These are phyloP conservation scores for Jamesozyma hellenica DNA, from an alignment of 805 yeast genomes.

Conservation along the genomic window DNA sequence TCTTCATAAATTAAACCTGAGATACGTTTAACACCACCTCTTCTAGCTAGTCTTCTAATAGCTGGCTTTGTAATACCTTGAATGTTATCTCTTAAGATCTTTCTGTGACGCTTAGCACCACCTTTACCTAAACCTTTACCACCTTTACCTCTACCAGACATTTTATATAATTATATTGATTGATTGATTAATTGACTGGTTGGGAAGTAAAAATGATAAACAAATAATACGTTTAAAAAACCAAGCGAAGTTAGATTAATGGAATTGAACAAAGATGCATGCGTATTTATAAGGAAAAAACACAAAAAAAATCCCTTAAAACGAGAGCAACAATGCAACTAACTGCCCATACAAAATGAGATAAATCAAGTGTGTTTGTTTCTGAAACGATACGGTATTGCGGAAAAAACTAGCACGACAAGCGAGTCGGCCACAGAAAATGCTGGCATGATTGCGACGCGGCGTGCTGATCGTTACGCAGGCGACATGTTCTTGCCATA, in stretches of 20 bases:
- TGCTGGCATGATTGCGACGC: conserved; percentile 1
- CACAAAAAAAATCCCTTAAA: too few species aligned
- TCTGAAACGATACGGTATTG: not conserved
- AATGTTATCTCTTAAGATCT: conserved; percentile 97
- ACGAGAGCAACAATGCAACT: not conserved
- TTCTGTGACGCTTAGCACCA: conserved; percentile 99
- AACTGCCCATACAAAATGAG: not conserved
- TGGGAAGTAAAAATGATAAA: not conserved
- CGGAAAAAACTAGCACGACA: not conserved
- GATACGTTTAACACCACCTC: too few species aligned
- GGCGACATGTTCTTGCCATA: conserved; percentile 6
- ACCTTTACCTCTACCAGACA: conserved; percentile 99
- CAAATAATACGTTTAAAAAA: too few species aligned
- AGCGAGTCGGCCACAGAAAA: not conserved
- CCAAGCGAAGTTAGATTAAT: not conserved
- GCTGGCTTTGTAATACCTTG: too few species aligned
- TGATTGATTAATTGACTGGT: not conserved
- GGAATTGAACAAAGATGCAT: not conserved
- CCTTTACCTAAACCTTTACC: conserved; percentile 99
- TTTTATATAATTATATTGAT: conserved; percentile 24
- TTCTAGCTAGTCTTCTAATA: too few species aligned
- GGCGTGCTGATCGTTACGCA: conserved; percentile 1
- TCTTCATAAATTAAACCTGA: too few species aligned
- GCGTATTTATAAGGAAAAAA: not conserved
- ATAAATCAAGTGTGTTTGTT: too few species aligned